These are phyloP conservation scores for Hyphopichia khmerensis DNA, from an alignment of 1,139 yeast genomes.

Conservation along the genomic window DNA sequence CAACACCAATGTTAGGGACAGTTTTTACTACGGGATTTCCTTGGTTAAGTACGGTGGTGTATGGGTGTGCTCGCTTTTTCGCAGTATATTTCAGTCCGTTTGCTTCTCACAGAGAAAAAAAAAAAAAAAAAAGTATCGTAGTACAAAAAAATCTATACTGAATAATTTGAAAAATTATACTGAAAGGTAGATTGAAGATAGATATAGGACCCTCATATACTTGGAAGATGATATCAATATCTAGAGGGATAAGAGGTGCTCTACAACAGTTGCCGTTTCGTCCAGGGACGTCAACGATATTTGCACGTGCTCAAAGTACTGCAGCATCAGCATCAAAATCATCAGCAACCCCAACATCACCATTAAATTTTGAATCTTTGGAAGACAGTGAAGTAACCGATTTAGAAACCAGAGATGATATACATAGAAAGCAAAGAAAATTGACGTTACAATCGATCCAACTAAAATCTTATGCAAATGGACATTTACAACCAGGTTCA, in stretches of 20 bases:
- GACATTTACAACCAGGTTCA: slow-evolving; percentile 74
- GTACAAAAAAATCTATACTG: too few relatives aligned
- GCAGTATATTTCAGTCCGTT: background rate
- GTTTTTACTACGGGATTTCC: background rate
- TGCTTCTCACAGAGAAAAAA: background rate
- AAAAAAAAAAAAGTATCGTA: too few relatives aligned
- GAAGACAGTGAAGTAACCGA: slow-evolving; percentile 52
- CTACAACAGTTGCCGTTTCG: background rate
- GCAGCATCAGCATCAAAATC: background rate
- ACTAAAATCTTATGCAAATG: slow-evolving; percentile 74
- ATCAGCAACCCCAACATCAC: background rate
- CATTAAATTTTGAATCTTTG: background rate
- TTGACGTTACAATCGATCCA: slow-evolving; percentile 68
- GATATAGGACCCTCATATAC: too few relatives aligned
- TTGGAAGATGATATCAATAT: background rate
- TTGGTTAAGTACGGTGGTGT: background rate
- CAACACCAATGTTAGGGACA: slow-evolving; percentile 1
- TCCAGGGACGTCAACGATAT: background rate
- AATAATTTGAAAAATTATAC: too few relatives aligned
- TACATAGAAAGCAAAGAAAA: slow-evolving; percentile 70
- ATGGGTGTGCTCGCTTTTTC: background rate
- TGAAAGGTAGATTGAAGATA: too few relatives aligned
- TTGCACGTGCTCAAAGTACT: background rate
- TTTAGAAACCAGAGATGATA: slow-evolving; percentile 75
- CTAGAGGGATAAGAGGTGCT: background rate